Conservation (phyloP, 495 filamentous ascomycete species). For the Penicilliopsis zonata region DNA sequence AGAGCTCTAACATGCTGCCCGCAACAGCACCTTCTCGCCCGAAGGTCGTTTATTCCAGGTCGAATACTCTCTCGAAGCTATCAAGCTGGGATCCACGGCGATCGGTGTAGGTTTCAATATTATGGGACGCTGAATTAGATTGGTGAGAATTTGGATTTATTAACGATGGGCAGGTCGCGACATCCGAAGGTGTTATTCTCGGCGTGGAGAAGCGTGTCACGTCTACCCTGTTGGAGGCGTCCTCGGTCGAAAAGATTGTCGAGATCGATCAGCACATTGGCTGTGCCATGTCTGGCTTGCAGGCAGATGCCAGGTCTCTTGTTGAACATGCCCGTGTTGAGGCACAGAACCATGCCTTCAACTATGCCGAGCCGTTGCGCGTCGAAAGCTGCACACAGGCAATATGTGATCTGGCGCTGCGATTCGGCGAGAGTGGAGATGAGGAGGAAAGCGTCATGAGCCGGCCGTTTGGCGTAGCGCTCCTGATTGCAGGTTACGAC, state of each 20-base stretch:
- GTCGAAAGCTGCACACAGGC: constrained; percentile 98
- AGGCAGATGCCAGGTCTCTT: constrained; percentile 92
- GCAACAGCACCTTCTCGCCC: constrained; percentile 89
- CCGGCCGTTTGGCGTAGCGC: constrained; percentile 88
- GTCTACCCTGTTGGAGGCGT: constrained; percentile 89
- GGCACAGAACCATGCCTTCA: constrained; percentile 89
- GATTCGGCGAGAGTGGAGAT: constrained; percentile 95
- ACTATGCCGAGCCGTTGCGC: constrained; percentile 87
- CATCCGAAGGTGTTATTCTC: constrained; percentile 82
- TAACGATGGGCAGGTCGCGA: constrained; percentile 54
- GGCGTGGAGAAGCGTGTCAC: constrained; percentile 99
- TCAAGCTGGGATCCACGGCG: constrained; percentile 96
- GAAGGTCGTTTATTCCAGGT: constrained; percentile 99
- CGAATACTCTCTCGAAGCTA: constrained; percentile 99
- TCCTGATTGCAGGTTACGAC: constrained; percentile 93
- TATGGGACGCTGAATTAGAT: too few species aligned
- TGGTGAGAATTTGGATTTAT: not conserved
- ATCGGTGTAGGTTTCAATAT: constrained; percentile 70
- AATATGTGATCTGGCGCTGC: constrained; percentile 90
- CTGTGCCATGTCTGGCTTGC: constrained; percentile 94
- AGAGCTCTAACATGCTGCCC: constrained; percentile 16
- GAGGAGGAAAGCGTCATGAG: constrained; percentile 98
- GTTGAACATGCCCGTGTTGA: constrained; percentile 97
- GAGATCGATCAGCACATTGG: constrained; percentile 98
- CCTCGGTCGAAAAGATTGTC: constrained; percentile 97